These are phyloP conservation scores for Effrenium voratum DNA, from an alignment of 73 alveolate genomes.

Conservation along the genomic window DNA sequence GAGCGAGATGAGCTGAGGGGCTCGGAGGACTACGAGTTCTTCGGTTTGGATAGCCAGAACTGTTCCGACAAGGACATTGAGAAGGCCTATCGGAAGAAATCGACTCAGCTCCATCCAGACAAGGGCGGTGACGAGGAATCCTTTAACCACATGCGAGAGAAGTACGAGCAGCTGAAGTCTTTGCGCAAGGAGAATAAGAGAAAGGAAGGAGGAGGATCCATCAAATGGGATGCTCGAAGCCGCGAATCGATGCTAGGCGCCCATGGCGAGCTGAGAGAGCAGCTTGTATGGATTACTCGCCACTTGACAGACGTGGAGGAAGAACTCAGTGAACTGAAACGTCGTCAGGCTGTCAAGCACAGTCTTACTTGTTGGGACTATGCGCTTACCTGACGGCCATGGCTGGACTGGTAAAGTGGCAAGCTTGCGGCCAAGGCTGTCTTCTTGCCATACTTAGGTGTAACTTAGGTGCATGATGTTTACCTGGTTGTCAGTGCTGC, in stretches of 20 bases:
- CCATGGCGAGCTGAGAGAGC: slow-evolving; percentile 65
- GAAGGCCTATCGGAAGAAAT: slow-evolving; percentile 62
- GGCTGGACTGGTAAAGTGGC: too few species aligned
- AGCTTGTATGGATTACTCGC: slow-evolving; percentile 72
- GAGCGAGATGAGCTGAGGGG: slow-evolving; percentile 51
- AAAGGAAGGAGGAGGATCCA: slow-evolving; percentile 59
- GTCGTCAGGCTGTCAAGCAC: slow-evolving; percentile 13
- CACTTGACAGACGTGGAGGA: slow-evolving; percentile 58
- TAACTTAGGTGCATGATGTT: too few species aligned
- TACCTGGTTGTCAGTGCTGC: too few species aligned
- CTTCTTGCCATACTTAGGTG: neutral
- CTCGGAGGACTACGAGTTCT: slow-evolving; percentile 72
- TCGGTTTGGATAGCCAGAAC: slow-evolving; percentile 54
- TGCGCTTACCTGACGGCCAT: neutral
- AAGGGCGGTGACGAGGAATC: slow-evolving; percentile 90
- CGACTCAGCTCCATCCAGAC: slow-evolving; percentile 80
- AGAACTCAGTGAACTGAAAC: slow-evolving; percentile 34
- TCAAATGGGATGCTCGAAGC: slow-evolving; percentile 79
- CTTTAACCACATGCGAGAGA: slow-evolving; percentile 49
- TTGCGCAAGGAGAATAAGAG: slow-evolving; percentile 15
- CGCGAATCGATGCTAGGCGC: slow-evolving; percentile 77
- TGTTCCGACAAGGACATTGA: slow-evolving; percentile 76
- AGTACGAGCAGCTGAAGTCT: slow-evolving; percentile 63
- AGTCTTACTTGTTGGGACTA: slow-evolving; percentile 3
- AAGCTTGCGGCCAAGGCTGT: neutral